Evolutionary conservation across 2,329 filamentous ascomycete species (phyloP), one percentile per base, ranked within the genome.

Genomic region (Ploettnerulaceae sp.): DNA sequence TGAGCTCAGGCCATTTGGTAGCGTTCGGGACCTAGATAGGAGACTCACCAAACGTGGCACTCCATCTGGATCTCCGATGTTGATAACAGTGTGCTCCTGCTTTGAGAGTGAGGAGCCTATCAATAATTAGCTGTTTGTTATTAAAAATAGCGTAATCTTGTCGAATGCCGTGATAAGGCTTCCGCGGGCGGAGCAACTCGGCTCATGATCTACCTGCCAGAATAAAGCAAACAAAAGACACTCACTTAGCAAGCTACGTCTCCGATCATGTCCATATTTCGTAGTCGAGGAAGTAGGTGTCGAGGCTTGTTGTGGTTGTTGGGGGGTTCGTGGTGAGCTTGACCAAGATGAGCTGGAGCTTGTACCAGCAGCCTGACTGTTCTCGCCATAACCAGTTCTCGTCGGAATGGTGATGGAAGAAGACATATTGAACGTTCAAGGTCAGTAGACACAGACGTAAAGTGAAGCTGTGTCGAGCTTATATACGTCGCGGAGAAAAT

Each of bases 71-170:
- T 85, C 78, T 32, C 83, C 85, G 56, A 91, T 80, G 64, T 89
- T 86, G 65, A 90, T 81, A 36, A 89, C 84, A n/a, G 82, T 89
- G 61, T 84, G 84, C 66, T 89, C 84, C 57, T 85, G 77, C 64
- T 86, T 81, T 34, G 80, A 80, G 51, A 90, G 73, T 14, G 84
- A 82, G 32, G 79, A 76, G 65, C 85, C 85, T 89, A 55, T 20
- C n/a, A 29, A 38, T 31, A 52, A 61, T 67, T 56, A 69, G 67
- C 15, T 35, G 17, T 46, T n/a, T 32, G 25, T 20, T 14, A n/a
- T 17, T 26, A 25, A 5, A n/a, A 14, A 18, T 37, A 40, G 21
- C 9, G 29, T 29, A 21, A 24, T 21, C 21, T 38, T 40, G 9
- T 21, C 14, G 14, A 47, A 31, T 17, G 11, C 34, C 21, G 24